Evolutionary conservation across 208 protist genomes (phyloP), one percentile per base, ranked within the genome.

Genomic region (Trypanosoma melophagium): DNA sequence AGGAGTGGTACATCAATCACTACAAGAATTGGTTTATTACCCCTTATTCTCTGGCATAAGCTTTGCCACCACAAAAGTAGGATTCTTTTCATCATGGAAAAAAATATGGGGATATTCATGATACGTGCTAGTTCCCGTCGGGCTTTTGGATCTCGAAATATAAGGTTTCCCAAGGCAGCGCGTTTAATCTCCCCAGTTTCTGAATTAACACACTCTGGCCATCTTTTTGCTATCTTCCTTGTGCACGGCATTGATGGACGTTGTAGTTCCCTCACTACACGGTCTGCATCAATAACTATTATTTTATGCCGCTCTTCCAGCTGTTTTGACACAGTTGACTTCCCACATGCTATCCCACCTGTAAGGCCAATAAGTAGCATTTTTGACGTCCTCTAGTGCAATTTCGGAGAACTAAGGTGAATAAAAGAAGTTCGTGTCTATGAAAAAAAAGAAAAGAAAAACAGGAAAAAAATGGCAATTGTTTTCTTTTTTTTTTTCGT

Each of bases 321-420:
- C 3, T 87, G 25, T 7, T 42, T 25, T n/a, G 76, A 89, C 16
- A 95, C 90, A n/a, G 84, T 90, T 7, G 85, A 94, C 78, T 97
- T 97, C 35, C 93, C 93, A 65, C 87, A 94, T 9, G 93, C 90
- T 56, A 97, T 97, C n/a, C 93, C 93, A 40, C 93, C 93, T 7
- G 93, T 97, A 24, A 97, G 80, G 17, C 93, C 93, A 52, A 97
- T 88, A 17, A 97, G 84, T 62, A 94, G 71, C 85, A 97, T 93
- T 82, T 82, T 83, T 86, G 70, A 85, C 87, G 84, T 94, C 94
- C 81, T 87, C 76, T 40, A 96, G 86, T 75, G 86, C 87, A 81
- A 86, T 91, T 81, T 91, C 91, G 49, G 90, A 35, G 28, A 35
- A 35, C 28, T 35, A 35, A 35, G 5, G 1, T 35, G 28, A 35